Conservation (phyloP, 1,284 basidiomycete genomes). For the Malassezia slooffiae region DNA sequence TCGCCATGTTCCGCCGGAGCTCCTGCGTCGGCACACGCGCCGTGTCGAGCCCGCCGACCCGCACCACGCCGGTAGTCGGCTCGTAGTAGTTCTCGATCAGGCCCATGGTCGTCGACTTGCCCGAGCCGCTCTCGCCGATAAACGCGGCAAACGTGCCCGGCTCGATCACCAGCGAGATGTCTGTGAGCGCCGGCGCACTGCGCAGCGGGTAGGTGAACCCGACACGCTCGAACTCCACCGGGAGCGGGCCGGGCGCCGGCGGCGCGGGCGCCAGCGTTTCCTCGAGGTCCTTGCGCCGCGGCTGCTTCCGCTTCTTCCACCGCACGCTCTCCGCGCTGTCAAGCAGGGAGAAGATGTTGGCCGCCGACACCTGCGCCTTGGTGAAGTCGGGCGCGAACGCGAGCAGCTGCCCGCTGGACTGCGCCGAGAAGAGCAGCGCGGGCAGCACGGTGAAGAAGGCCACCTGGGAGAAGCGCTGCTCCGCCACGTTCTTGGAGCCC, state of each 20-base stretch:
- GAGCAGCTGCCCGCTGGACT: constrained; percentile 34
- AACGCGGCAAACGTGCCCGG: constrained; percentile 14
- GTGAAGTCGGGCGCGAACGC: constrained; percentile 35
- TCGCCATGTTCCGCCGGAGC: constrained; percentile 46
- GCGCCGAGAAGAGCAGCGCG: constrained; percentile 33
- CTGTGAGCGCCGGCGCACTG: constrained; percentile 19
- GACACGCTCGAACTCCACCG: constrained; percentile 18
- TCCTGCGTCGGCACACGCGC: constrained; percentile 61
- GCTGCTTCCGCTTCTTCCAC: not conserved
- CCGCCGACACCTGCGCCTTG: constrained; percentile 32
- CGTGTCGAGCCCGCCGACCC: constrained; percentile 66
- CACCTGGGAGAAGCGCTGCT: constrained; percentile 25
- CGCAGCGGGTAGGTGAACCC: constrained; percentile 23
- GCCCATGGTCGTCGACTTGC: constrained; percentile 25
- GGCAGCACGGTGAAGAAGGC: constrained; percentile 38
- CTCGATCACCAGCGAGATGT: constrained; percentile 17
- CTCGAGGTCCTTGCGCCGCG: not conserved
- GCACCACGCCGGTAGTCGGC: constrained; percentile 61
- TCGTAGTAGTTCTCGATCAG: constrained; percentile 50
- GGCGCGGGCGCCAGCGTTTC: not conserved
- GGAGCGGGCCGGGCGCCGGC: not conserved
- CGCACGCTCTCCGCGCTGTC: constrained; percentile 12
- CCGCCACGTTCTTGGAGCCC: constrained; percentile 33
- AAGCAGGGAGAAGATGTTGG: constrained; percentile 28
- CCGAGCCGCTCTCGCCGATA: constrained; percentile 17